Evolutionary conservation across 2,329 filamentous ascomycete species (phyloP).

Genomic region (Arthrinium phaeospermum): DNA sequence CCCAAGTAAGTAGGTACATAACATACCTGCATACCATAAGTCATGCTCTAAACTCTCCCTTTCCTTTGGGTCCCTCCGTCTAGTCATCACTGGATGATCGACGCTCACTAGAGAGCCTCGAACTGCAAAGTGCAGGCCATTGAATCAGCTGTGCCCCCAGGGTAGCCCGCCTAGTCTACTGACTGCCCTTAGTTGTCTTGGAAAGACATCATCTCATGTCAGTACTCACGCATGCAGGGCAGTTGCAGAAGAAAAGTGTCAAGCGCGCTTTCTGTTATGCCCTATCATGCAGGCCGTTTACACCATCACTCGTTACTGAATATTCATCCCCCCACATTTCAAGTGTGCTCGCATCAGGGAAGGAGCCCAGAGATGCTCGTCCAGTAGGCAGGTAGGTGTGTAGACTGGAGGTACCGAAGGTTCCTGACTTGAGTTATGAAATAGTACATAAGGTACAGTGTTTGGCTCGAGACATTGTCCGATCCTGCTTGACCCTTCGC

Average conservation of each 20-base stretch:
- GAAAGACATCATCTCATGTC: not conserved
- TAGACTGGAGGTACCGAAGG: not conserved
- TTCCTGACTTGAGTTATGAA: not conserved
- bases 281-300: slow-evolving; percentile 8
- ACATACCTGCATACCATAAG: not conserved
- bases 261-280: not conserved
- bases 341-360: not conserved
- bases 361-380: not conserved
- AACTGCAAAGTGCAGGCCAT: not conserved
- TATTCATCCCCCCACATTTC: slow-evolving; percentile 2
- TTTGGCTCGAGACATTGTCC: slow-evolving; percentile 3
- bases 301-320: not conserved
- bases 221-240: not conserved
- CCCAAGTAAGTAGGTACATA: not conserved
- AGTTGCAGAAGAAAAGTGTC: slow-evolving; percentile 11
- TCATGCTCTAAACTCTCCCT: slow-evolving; percentile 1
- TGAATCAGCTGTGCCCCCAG: slow-evolving; percentile 4
- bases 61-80: not conserved
- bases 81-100: not conserved
- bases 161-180: not conserved
- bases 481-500: not conserved
- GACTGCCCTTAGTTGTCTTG: slow-evolving; percentile 6
- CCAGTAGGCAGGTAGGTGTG: not conserved
- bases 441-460: not conserved
- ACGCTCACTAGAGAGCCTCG: not conserved